Conservation (phyloP, 2,329 filamentous ascomycete genomes). For the Hymenotorrendiella dingleyae region DNA sequence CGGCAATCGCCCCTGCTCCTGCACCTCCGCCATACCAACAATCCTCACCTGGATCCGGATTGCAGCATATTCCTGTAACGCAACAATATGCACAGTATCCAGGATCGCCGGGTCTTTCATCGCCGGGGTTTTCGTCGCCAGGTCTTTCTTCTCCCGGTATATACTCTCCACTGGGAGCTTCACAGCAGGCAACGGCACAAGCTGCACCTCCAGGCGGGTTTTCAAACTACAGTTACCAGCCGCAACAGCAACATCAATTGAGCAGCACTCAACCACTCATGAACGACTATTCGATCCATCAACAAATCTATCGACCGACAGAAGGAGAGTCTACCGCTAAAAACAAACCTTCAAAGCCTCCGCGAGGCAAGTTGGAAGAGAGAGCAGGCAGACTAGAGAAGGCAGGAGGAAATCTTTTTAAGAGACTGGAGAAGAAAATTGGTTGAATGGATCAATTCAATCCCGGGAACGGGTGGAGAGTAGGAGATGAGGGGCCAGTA, state of each 20-base stretch:
- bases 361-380: constrained; percentile 54
- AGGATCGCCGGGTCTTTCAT: constrained; percentile 40
- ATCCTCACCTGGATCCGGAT: not conserved
- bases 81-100: constrained; percentile 35
- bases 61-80: constrained; percentile 26
- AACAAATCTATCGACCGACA: constrained; percentile 64
- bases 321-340: constrained; percentile 48
- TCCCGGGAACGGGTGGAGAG: no score
- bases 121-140: constrained; percentile 18
- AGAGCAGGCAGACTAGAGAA: constrained; percentile 62
- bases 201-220: constrained; percentile 46
- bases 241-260: constrained; percentile 22
- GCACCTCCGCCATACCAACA: constrained; percentile 17
- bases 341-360: constrained; percentile 36
- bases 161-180: constrained; percentile 1
- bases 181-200: not conserved
- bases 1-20: constrained; percentile 6
- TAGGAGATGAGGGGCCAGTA: not conserved
- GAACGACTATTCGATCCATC: constrained; percentile 55
- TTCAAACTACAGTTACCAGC: constrained; percentile 46
- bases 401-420: constrained; percentile 65
- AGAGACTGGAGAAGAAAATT: constrained; percentile 68
- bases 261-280: constrained; percentile 30
- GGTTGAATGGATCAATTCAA: constrained; percentile 19
- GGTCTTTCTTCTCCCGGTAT: constrained; percentile 18